Evolutionary conservation across 176 grass and related monocot genomes (phyloP), one percentile per base, ranked within the genome.

Genomic region (Melocanna baccifera): DNA sequence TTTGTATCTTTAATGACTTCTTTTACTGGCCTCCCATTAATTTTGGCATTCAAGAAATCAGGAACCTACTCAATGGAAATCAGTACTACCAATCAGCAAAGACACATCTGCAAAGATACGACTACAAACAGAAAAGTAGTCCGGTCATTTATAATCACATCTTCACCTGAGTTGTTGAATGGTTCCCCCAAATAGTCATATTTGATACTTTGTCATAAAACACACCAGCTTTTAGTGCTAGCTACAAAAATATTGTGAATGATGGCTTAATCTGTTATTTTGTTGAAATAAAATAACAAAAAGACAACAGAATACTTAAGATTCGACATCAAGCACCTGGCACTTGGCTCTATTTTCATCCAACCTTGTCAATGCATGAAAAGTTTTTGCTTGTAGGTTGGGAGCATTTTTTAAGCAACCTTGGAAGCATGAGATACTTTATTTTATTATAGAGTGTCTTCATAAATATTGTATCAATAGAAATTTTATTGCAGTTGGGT

Each of bases 271-370:
- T 20, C 12, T 75, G 14, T 84, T 63, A 84, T 39, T 87, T 88
- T 71, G 42, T 52, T 46, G 50, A 43, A 62, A 76, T 64, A 51
- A 55, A 71, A 36, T 76, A 68, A 87, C 11, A 82, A 28, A 76
- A 85, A n/a, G 43, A 34, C 9, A 52, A 36, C 12, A 56, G 4
- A 37, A 90, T 37, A 14, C 2, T 19, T 56, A 77, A 68, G 28
- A 36, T 67, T 53, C 36, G 74, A 46, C 5, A 77, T 80, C 23
- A 26, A 40, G 70, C 62, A 98, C 96, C 93, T 98, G 96, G 59
- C 96, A 98, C 83, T 98, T 98, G 86, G 96, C 96, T 94, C 96
- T 95, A 73, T 98, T 98, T 87, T 98, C 93, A 75, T 98, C 96
- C 89, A 98, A 74, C 65, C 96, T 92, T 37, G 93, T 98, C 55